Percentiles rank a stretch among this genome's conserved stretches.
phyloP scores from a whole-genome alignment of 257 asterid genomes.

The Solanum verrucosum region DNA sequence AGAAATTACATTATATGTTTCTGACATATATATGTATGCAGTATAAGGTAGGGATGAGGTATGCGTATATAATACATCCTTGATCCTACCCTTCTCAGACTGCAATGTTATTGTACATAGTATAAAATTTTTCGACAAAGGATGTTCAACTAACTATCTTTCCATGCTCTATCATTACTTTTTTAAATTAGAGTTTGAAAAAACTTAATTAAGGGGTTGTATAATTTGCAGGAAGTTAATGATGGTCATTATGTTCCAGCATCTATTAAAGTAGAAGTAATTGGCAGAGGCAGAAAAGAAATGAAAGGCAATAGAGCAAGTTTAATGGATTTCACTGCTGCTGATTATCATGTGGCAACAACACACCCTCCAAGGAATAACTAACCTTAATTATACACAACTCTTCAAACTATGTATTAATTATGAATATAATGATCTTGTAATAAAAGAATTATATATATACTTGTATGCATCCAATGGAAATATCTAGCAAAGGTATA shows the following conservation, averaged over 20 bases:
- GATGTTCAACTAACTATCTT: background rate
- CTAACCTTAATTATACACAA: background rate
- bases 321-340: background rate
- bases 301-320: background rate
- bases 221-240: background rate
- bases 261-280: background rate
- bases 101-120: background rate
- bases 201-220: background rate
- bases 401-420: background rate
- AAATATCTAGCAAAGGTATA: background rate
- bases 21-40: too few species aligned
- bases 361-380: conserved; percentile 5
- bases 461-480: background rate
- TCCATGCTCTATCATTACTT: background rate
- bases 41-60: background rate
- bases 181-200: background rate
- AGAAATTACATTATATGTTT: background rate
- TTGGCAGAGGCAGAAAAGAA: background rate
- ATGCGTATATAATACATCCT: background rate
- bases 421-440: background rate
- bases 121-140: background rate
- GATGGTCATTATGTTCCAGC: background rate
- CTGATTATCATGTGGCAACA: background rate
- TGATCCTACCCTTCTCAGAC: background rate
- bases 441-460: background rate